Evolutionary conservation across 2,329 filamentous ascomycete genomes (phyloP).

Genomic region (Diaporthe sp.): DNA sequence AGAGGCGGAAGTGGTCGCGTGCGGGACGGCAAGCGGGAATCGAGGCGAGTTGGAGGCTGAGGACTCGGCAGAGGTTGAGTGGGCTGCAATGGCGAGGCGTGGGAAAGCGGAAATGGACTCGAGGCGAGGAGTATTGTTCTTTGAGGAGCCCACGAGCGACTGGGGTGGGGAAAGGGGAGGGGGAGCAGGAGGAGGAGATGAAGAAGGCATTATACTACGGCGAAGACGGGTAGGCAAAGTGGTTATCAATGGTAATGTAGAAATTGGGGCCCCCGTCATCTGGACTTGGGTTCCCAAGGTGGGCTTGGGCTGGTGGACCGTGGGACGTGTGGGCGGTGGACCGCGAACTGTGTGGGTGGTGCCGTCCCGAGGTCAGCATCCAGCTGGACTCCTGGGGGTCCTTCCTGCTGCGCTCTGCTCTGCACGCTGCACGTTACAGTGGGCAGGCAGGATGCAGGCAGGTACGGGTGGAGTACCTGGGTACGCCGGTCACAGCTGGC

Average conservation of each 20-base stretch:
- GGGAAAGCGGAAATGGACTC: slow-evolving; percentile 34
- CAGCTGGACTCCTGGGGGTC: slow-evolving; percentile 4
- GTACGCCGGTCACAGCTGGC: background rate
- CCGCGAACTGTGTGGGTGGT: slow-evolving; percentile 33
- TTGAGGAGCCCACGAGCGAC: slow-evolving; percentile 26
- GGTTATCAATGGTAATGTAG: slow-evolving; percentile 35
- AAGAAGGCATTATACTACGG: slow-evolving; percentile 39
- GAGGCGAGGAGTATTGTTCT: slow-evolving; percentile 32
- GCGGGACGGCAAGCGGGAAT: slow-evolving; percentile 22
- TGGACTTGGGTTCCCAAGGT: slow-evolving; percentile 21
- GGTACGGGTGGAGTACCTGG: background rate
- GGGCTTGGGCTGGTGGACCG: slow-evolving; percentile 23
- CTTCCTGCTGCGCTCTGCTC: background rate
- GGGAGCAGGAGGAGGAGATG: slow-evolving; percentile 37
- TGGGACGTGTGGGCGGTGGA: slow-evolving; percentile 28
- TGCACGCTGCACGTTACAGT: background rate
- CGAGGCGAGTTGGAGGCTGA: slow-evolving; percentile 30
- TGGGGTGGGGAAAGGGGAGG: slow-evolving; percentile 29
- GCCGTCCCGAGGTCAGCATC: slow-evolving; percentile 23
- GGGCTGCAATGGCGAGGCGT: slow-evolving; percentile 22
- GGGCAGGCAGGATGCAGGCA: background rate
- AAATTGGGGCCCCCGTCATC: slow-evolving; percentile 39
- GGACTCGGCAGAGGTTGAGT: slow-evolving; percentile 35
- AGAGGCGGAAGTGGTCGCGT: slow-evolving; percentile 34
- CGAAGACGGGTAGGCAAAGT: slow-evolving; percentile 28